Evolutionary conservation across 2,329 filamentous ascomycete genomes (phyloP).

Genomic region (Trichoderma sp.): DNA sequence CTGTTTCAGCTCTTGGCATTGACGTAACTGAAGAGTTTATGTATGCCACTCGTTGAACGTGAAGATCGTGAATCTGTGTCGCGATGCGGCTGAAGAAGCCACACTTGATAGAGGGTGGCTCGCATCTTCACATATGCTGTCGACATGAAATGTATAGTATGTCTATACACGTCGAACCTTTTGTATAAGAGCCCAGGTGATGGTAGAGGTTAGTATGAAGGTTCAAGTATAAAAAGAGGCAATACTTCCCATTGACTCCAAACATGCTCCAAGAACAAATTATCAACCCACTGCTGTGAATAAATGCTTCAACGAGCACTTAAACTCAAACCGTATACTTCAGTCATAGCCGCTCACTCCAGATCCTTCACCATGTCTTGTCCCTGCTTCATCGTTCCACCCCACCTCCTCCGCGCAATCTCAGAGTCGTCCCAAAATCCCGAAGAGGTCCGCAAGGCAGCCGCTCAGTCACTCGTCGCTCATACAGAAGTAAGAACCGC

Average conservation of each 20-base stretch:
- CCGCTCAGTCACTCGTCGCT: constrained; percentile 20
- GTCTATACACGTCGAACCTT: neutral
- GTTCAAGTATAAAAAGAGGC: neutral
- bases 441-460: constrained; percentile 36
- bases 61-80: neutral
- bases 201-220: neutral
- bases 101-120: neutral
- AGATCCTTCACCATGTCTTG: constrained; percentile 21
- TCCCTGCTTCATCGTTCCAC: constrained; percentile 44
- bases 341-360: neutral
- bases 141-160: neutral
- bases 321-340: neutral
- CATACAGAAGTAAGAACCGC: constrained; percentile 24
- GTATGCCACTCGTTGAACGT: neutral
- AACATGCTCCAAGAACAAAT: neutral
- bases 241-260: neutral
- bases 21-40: neutral
- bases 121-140: too few species aligned
- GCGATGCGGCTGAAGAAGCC: neutral
- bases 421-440: constrained; percentile 39
- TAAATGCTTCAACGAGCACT: neutral
- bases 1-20: neutral
- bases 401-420: constrained; percentile 45
- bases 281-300: neutral
- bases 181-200: rapidly evolving